Percentiles rank a stretch among this genome's conserved stretches.
phyloP scores from a whole-genome alignment of 345 rosid genomes.

The Geranium brycei region DNA sequence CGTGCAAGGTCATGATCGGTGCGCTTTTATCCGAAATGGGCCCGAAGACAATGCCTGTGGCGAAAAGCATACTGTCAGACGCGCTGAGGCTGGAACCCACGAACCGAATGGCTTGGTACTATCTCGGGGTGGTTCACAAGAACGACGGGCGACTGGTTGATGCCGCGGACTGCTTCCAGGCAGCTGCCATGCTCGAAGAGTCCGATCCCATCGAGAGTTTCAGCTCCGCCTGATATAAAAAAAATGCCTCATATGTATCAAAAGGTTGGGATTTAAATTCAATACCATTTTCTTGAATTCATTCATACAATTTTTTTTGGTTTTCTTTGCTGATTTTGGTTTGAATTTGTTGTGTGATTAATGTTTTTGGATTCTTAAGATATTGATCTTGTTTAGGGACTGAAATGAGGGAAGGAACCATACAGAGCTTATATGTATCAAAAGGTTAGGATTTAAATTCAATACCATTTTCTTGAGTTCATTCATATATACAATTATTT shows the following conservation, averaged over 20 bases:
- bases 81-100: conserved; percentile 85
- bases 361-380: no score
- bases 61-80: conserved; percentile 75
- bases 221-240: conserved; percentile 33
- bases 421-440: no score
- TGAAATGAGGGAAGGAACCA: background rate
- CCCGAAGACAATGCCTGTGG: conserved; percentile 50
- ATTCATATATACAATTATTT: no score
- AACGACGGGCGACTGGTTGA: conserved; percentile 77
- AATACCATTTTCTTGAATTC: no score
- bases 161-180: conserved; percentile 85
- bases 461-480: no score
- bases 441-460: no score
- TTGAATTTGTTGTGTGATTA: no score
- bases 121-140: conserved; percentile 69
- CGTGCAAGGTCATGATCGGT: conserved; percentile 54
- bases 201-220: conserved; percentile 84
- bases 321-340: no score
- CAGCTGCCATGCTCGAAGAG: conserved; percentile 90
- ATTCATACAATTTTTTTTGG: no score
- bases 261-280: no score
- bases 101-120: conserved; percentile 73
- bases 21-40: conserved; percentile 49
- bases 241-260: no score
- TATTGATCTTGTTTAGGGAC: conserved; percentile 2